A percentile compares a stretch with the other conserved stretches of the same genome.
Conservation (phyloP, 2,329 filamentous ascomycete genomes). For the Grosmannia penicillata region DNA sequence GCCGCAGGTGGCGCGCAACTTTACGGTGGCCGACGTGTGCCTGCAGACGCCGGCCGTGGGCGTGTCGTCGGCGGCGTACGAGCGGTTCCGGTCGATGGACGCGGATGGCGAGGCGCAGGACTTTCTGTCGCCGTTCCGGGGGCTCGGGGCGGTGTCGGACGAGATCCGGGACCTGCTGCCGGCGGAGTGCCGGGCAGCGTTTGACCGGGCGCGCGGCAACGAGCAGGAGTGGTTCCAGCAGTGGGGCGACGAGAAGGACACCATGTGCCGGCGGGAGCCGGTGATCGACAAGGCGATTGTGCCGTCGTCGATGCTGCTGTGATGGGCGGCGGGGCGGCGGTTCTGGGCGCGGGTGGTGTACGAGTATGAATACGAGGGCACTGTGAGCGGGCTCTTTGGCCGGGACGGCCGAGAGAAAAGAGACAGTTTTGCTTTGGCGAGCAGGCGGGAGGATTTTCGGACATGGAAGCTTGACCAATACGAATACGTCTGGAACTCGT, state of each 20-base stretch:
- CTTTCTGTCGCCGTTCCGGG: slow-evolving; percentile 39
- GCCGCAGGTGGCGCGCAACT: slow-evolving; percentile 36
- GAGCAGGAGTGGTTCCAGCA: slow-evolving; percentile 59
- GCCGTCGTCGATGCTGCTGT: slow-evolving; percentile 32
- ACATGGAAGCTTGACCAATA: too few species aligned
- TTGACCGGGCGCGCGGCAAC: slow-evolving; percentile 48
- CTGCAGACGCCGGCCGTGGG: slow-evolving; percentile 36
- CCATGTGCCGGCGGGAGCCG: slow-evolving; percentile 35
- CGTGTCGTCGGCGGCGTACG: slow-evolving; percentile 28
- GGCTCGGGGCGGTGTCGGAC: slow-evolving; percentile 47
- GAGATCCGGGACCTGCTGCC: slow-evolving; percentile 54
- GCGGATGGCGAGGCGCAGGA: slow-evolving; percentile 19
- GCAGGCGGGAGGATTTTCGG: not conserved
- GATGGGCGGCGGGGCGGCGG: not conserved
- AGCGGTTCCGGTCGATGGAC: slow-evolving; percentile 24
- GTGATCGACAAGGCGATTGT: slow-evolving; percentile 51
- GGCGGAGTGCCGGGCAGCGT: slow-evolving; percentile 55
- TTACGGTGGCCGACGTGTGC: slow-evolving; percentile 38
- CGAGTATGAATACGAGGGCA: too few species aligned
- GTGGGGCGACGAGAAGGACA: slow-evolving; percentile 56
- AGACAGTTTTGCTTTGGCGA: not conserved
- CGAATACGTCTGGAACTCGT: too few species aligned
- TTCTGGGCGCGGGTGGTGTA: too few species aligned
- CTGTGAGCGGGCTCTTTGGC: too few species aligned
- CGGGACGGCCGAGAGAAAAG: too few species aligned